These are phyloP conservation scores for Lenwebbia sp. DNA, from an alignment of 345 rosid species.

Conservation along the genomic window DNA sequence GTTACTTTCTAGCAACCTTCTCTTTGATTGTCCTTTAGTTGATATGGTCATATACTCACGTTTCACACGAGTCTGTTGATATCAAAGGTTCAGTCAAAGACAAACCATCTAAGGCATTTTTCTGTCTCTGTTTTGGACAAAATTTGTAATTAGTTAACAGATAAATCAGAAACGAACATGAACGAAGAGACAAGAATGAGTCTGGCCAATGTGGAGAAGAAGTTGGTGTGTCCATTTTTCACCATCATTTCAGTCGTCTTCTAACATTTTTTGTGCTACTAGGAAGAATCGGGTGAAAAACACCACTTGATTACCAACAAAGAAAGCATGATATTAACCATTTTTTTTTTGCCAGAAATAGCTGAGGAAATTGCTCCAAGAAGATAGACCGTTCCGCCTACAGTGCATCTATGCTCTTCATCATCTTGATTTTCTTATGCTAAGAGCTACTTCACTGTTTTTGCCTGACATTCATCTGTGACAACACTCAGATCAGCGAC, in stretches of 20 bases:
- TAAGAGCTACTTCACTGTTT: not conserved
- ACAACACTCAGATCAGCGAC: not conserved
- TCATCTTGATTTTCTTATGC: not conserved
- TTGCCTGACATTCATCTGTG: not conserved
- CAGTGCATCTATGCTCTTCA: not conserved
- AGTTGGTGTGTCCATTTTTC: not conserved
- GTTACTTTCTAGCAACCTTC: not conserved
- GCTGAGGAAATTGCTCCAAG: not conserved
- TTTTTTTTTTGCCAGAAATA: not conserved
- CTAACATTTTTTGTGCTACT: not conserved
- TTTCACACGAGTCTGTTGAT: not conserved
- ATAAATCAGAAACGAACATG: not conserved
- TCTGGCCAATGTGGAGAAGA: no score
- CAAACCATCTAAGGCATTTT: not conserved
- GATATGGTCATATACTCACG: not conserved
- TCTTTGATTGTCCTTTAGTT: not conserved
- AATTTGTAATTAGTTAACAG: not conserved
- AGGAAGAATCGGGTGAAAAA: not conserved
- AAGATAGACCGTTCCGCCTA: not conserved
- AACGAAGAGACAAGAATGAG: not conserved
- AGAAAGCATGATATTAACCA: not conserved
- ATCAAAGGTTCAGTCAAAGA: not conserved
- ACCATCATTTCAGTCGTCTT: not conserved
- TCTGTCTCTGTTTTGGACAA: not conserved
- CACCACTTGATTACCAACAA: not conserved